These are phyloP conservation scores for Fonsecaea multimorphosa DNA, from an alignment of 2,329 filamentous ascomycete genomes.

Conservation along the genomic window DNA sequence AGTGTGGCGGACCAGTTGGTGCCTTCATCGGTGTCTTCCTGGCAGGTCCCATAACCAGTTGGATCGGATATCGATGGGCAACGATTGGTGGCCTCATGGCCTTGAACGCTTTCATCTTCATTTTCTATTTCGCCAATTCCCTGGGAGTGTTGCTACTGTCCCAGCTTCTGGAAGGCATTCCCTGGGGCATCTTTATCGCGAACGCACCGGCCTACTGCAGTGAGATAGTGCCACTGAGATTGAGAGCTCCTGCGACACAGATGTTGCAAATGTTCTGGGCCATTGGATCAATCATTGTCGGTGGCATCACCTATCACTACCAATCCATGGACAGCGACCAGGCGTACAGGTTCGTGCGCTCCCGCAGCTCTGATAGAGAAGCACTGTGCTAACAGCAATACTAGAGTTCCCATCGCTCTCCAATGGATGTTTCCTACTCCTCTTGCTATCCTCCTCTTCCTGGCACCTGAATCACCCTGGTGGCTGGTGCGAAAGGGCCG, in stretches of 20 bases:
- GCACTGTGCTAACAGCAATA: slow-evolving; percentile 45
- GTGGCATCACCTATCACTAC: slow-evolving; percentile 62
- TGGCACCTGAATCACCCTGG: slow-evolving; percentile 61
- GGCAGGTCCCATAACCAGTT: slow-evolving; percentile 65
- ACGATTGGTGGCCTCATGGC: slow-evolving; percentile 62
- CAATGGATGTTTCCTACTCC: slow-evolving; percentile 67
- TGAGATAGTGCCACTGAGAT: slow-evolving; percentile 65
- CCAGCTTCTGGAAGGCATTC: no score
- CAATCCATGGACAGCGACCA: slow-evolving; percentile 44
- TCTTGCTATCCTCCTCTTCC: slow-evolving; percentile 59
- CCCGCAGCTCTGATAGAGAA: slow-evolving; percentile 36
- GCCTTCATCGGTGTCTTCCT: slow-evolving; percentile 66
- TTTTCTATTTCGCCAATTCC: slow-evolving; percentile 59
- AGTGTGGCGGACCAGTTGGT: slow-evolving; percentile 62
- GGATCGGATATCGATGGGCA: slow-evolving; percentile 67
- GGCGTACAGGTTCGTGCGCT: slow-evolving; percentile 54
- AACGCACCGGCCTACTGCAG: slow-evolving; percentile 68
- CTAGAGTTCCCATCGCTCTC: slow-evolving; percentile 60
- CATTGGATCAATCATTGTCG: slow-evolving; percentile 67
- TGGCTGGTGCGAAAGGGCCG: slow-evolving; percentile 60
- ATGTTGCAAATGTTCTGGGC: slow-evolving; percentile 72
- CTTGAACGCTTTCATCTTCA: slow-evolving; percentile 65
- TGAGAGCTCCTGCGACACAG: slow-evolving; percentile 65
- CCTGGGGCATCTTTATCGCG: slow-evolving; percentile 46
- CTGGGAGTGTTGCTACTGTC: slow-evolving; percentile 36